A percentile compares a stretch with the other conserved stretches of the same genome.
These are phyloP conservation scores for Sporothrix mexicana DNA, from an alignment of 2,329 filamentous ascomycete genomes.

Conservation along the genomic window DNA sequence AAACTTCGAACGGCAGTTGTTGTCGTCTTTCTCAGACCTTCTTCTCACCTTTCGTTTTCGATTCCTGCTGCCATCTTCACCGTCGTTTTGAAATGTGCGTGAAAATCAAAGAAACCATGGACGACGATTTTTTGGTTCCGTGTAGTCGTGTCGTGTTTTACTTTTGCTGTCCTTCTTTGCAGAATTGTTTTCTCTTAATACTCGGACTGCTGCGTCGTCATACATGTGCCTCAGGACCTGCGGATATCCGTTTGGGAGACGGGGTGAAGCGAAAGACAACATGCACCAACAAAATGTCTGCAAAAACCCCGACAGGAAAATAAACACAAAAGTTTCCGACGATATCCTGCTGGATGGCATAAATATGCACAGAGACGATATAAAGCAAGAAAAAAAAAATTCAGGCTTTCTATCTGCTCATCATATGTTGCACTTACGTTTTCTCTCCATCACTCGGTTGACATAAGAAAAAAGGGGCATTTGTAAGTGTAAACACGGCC, in stretches of 20 bases:
- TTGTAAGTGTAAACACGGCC: slow-evolving; percentile 12
- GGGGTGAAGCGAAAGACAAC: slow-evolving; percentile 1
- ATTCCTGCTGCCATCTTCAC: background rate
- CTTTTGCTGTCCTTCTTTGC: background rate
- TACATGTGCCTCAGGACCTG: slow-evolving; percentile 2
- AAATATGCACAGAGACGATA: too few species aligned
- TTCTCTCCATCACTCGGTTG: background rate
- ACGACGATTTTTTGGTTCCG: background rate
- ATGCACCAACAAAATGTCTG: too few species aligned
- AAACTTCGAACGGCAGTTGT: background rate
- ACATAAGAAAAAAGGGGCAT: background rate
- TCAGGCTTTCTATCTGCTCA: too few species aligned
- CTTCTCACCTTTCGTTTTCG: too few species aligned
- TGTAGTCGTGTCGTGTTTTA: slow-evolving; percentile 16
- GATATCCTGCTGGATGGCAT: too few species aligned
- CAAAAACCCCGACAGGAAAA: background rate
- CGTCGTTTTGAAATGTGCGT: background rate
- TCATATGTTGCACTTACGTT: too few species aligned
- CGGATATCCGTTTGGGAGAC: background rate
- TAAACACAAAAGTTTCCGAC: background rate
- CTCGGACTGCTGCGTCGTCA: background rate
- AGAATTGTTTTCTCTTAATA: background rate
- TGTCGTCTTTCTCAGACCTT: background rate
- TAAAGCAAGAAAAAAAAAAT: too few species aligned
- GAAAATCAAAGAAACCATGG: background rate